Percentiles rank a stretch among this genome's conserved stretches.
phyloP scores from a whole-genome alignment of 805 yeast species.

The Pichia gijzeniarum region DNA sequence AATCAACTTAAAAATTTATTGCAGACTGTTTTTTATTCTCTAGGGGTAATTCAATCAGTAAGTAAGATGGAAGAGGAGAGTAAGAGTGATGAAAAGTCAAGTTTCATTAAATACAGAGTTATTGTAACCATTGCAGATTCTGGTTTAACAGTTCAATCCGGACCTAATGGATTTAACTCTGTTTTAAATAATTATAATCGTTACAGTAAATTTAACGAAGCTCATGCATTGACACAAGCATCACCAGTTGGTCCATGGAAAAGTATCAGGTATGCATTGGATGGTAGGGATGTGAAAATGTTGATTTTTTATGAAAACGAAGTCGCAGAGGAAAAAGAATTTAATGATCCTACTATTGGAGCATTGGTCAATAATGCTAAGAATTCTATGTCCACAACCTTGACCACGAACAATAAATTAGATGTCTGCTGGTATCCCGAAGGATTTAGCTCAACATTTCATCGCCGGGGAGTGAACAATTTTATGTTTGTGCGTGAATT shows the following conservation, averaged over 20 bases:
- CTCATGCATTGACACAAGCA: not conserved
- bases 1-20: not conserved
- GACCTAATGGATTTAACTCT: not conserved
- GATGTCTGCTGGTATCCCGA: constrained; percentile 37
- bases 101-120: constrained; percentile 5
- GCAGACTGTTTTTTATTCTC: constrained; percentile 8
- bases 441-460: constrained; percentile 45
- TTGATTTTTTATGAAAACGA: constrained; percentile 24
- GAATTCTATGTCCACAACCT: constrained; percentile 12
- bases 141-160: not conserved
- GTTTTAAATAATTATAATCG: not conserved
- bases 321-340: not conserved
- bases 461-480: constrained; percentile 40
- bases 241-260: constrained; percentile 10
- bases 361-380: not conserved
- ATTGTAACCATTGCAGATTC: constrained; percentile 2
- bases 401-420: constrained; percentile 14
- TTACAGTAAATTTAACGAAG: not conserved
- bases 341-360: not conserved
- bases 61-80: not conserved
- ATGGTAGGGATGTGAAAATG: constrained; percentile 29
- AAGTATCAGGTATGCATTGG: constrained; percentile 6
- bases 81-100: not conserved
- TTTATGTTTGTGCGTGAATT: constrained; percentile 47
- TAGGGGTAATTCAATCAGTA: constrained; percentile 9